Base-by-base conservation (phyloP, 2,329 filamentous ascomycete species). In the Exophiala phaeomuriformis region DNA sequence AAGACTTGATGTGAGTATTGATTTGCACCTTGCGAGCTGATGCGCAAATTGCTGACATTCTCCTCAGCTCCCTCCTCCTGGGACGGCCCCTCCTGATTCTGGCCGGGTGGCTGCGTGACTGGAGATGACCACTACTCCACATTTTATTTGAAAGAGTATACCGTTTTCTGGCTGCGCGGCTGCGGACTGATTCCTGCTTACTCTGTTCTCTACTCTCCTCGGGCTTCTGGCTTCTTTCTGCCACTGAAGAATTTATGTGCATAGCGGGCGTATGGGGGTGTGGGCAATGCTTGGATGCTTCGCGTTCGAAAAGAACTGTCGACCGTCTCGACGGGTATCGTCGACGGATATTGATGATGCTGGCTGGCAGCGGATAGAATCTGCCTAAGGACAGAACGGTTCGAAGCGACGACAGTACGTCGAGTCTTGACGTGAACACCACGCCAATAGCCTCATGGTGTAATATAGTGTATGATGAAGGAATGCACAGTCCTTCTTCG, bases 1-100 rank as follows among this genome's bases (percentile, higher is more conserved):
- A 60, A 85, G 85, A 74, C 75, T 95, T 64, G 89, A 95, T 74
- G 83, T 85, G 65, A 63, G 75, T 69, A 37, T 32, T 5, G 8
- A 44, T 35, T n/a, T 2, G 28, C 5, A 39, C 36, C 10, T 39
- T 39, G 30, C 50, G 31, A 35, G 8, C 4, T 12, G n/a, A 12
- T 5, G 9, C 8, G 30, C 7, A n/a, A 1, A 40, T 42, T 28
- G 43, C 54, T 56, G 55, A 56, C 44, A 33, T 32, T 28, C n/a
- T 31, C 28, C 19, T 19, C 56, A 64, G 62, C 58, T 64, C 28
- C 62, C 64, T 49, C 63, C 64, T 41, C 61, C 64, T 4, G 53
- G 56, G 27, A 31, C 61, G 55, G 54, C 56, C 41, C 57, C 63
- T n/a, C 52, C 64, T 33, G 53, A 64, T 44, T 53, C 61, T n/a